Evolutionary conservation across 441 rosid genomes (phyloP).

Genomic region (Arabidopsis lyrata): DNA sequence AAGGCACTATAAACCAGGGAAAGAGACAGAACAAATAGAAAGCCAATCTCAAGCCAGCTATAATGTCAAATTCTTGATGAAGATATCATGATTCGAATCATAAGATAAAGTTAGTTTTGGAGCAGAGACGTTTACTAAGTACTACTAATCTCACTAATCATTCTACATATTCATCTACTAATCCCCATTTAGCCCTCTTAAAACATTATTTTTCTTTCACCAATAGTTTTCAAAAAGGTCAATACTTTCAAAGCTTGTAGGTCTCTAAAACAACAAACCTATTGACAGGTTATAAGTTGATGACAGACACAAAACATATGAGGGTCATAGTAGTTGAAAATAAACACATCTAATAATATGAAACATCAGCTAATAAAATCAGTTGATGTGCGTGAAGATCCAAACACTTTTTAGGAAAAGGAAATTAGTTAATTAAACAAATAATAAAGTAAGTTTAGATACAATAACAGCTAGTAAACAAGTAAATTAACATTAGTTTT

Average conservation of each 20-base stretch:
- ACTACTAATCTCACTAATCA: slow-evolving; percentile 25
- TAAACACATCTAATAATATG: slow-evolving; percentile 8
- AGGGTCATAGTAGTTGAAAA: slow-evolving; percentile 26
- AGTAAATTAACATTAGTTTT: slow-evolving; percentile 15
- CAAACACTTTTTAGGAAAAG: slow-evolving; percentile 23
- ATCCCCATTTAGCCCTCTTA: slow-evolving; percentile 7
- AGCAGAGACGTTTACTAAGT: slow-evolving; percentile 22
- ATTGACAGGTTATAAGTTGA: slow-evolving; percentile 15
- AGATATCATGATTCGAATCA: slow-evolving; percentile 14
- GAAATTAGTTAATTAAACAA: slow-evolving; percentile 37
- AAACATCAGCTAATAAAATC: slow-evolving; percentile 27
- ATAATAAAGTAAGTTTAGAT: slow-evolving; percentile 28
- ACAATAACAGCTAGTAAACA: slow-evolving; percentile 17
- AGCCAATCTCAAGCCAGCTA: slow-evolving; percentile 39
- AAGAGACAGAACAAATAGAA: slow-evolving; percentile 32
- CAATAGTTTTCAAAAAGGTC: slow-evolving; percentile 29
- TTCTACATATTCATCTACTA: slow-evolving; percentile 8
- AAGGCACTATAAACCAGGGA: slow-evolving; percentile 49
- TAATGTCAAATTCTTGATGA: slow-evolving; percentile 23
- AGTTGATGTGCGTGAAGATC: slow-evolving; percentile 47
- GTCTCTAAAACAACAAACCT: slow-evolving; percentile 14
- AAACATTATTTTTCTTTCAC: background rate
- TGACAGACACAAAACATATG: slow-evolving; percentile 27
- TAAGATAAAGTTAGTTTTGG: slow-evolving; percentile 13
- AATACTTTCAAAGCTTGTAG: slow-evolving; percentile 27